Evolutionary conservation across 176 grass and related monocot species (phyloP), one percentile per base, ranked within the genome.

Genomic region (Calamus simplicifolius): DNA sequence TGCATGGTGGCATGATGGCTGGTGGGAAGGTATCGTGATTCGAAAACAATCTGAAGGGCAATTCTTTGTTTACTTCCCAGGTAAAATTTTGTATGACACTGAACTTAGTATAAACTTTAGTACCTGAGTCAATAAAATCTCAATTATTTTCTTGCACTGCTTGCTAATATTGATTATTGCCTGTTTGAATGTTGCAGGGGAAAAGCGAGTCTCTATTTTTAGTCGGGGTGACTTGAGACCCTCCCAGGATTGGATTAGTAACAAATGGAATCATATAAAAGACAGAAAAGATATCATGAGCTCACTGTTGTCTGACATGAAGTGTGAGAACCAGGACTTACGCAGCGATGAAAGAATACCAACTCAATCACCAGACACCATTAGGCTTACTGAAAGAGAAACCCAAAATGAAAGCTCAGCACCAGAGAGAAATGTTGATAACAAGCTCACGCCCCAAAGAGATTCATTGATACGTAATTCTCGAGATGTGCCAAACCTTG

Each of bases 21-120:
- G 86, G 92, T 96, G 92, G 92, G 92, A 90, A 82, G 92, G 92
- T 59, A 85, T 96, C 59, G 69, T 90, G 27, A 72, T 82, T 66
- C 58, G 35, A 4, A 58, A 56, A 19, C 62, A 81, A 71, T 71
- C 67, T 59, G 66, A 65, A 8, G 65, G 65, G 48, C 58, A 48
- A 18, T 16, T 96, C 18, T 64, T 77, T 62, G 87, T 96, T 23
- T 88, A 88, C 71, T 96, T 96, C 62, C 92, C 87, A 82, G 92
- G 92, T 96, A 85, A 71, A 43, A 13, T 43, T 10, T 43, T 43
- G 6, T 43, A 43, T 43, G 8, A 43, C 35, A 13, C 0, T 43
- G 12, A 43, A 12, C 35, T 43, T 43, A 10, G 35, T 43, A 43
- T 8, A 43, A 13, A 12, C 12, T 43, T 43, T 43, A 8, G 5